Evolutionary conservation across 805 yeast species (phyloP), one percentile per base, ranked within the genome.

Genomic region (Dipodascopsis uninucleata): DNA sequence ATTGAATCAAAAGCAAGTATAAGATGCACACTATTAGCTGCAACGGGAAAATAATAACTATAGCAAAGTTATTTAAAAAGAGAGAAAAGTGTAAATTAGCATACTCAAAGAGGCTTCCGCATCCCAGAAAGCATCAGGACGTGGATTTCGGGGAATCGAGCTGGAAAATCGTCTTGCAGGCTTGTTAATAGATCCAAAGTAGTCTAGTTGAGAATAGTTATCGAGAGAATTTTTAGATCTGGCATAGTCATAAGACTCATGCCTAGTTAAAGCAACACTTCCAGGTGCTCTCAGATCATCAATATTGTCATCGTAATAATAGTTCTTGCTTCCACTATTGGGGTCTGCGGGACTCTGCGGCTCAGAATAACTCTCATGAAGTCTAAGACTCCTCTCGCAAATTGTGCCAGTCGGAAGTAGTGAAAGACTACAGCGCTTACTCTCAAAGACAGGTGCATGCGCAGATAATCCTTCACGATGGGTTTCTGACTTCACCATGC

Each of bases 101-200:
- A 7, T 39, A 47, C 53, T 49, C 41, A 49, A 34, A 18, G 48
- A 49, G 6, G 49, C 41, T 28, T 49, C 53, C 4, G 47, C 42
- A 24, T 48, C 53, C 35, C 40, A 45, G 23, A 17, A 22, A 24
- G 45, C 20, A n/a, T 41, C 31, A 22, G 42, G 24, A 16, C 39
- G 25, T 9, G 31, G 26, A 32, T 31, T 39, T 24, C 31, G 24
- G 12, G 26, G 43, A 33, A 39, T 28, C 9, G 38, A n/a, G n/a
- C n/a, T n/a, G n/a, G n/a, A 34, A 8, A 34, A 17, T 18, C 41
- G 12, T 18, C 41, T 23, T 8, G 22, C 12, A 26, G 37, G 41
- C 40, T 14, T 31, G 36, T 37, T 28, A 12, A 23, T 25, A 14
- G 43, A 24, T 16, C 44, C 50, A 39, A 36, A 23, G 22, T 36